Percentiles rank a stretch among this genome's conserved stretches.
Evolutionary conservation across 164 flowering plant species (phyloP).

Genomic region (Magnolia sinica): DNA sequence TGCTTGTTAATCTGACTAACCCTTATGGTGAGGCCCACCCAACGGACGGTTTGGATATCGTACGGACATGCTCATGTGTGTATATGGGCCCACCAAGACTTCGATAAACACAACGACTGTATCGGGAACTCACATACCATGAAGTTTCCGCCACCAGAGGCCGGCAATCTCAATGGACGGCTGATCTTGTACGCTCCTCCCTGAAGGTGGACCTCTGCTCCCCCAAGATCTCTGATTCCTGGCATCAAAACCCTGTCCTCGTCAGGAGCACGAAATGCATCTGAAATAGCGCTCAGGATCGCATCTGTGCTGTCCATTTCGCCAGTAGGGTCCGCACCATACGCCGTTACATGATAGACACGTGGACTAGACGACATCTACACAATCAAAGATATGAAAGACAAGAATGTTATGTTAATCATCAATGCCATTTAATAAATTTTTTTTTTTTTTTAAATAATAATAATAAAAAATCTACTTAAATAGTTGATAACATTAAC

Average conservation of each 20-base stretch:
- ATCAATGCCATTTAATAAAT: too few species aligned
- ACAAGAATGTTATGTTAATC: too few species aligned
- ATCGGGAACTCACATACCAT: constrained; percentile 38
- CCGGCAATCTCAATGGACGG: constrained; percentile 63
- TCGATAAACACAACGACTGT: background rate
- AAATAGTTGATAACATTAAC: too few species aligned
- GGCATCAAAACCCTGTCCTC: constrained; percentile 35
- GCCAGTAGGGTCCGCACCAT: constrained; percentile 92
- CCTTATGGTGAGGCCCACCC: too few species aligned
- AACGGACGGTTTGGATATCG: too few species aligned
- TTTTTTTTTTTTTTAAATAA: too few species aligned
- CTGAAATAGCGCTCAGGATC: constrained; percentile 52
- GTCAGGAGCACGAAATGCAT: constrained; percentile 39
- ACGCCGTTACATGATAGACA: constrained; percentile 46
- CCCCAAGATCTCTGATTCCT: constrained; percentile 80
- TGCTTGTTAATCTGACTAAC: too few species aligned
- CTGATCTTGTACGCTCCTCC: constrained; percentile 77
- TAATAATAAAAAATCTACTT: too few species aligned
- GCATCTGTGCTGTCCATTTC: constrained; percentile 76
- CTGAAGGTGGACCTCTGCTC: constrained; percentile 60
- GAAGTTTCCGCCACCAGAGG: constrained; percentile 65
- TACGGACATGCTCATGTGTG: too few species aligned
- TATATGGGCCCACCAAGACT: too few species aligned
- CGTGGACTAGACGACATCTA: constrained; percentile 24
- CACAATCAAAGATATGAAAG: background rate